phyloP scores from a whole-genome alignment of 441 rosid species.

The Arabidopsis hybrid region DNA sequence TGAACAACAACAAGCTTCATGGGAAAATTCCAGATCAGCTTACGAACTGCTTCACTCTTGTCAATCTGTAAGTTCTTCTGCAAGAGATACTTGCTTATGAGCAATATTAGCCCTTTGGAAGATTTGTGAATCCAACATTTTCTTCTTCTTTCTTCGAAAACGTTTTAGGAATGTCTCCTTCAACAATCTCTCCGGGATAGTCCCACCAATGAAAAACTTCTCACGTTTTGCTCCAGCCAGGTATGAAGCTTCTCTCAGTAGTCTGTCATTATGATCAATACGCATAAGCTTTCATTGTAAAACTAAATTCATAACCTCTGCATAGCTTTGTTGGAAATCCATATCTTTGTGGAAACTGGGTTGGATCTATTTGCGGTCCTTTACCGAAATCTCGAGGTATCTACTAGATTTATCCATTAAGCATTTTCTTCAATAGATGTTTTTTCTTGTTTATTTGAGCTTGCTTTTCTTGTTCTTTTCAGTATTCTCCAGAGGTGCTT shows the following conservation, averaged over 20 bases:
- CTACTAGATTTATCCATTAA: neutral
- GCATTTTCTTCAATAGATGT: neutral
- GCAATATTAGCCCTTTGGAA: neutral
- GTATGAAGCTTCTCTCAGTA: slow-evolving; percentile 45
- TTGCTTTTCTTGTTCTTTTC: slow-evolving; percentile 15
- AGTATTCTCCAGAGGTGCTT: slow-evolving; percentile 64
- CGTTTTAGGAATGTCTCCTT: slow-evolving; percentile 75
- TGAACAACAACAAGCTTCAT: slow-evolving; percentile 74
- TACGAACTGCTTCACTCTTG: slow-evolving; percentile 76
- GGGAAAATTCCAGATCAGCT: slow-evolving; percentile 89
- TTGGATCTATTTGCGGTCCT: slow-evolving; percentile 75
- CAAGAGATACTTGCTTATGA: neutral
- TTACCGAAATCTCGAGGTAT: slow-evolving; percentile 65
- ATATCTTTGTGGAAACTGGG: slow-evolving; percentile 82
- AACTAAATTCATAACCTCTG: neutral
- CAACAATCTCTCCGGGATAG: slow-evolving; percentile 83
- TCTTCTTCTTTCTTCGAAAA: neutral
- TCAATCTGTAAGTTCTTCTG: slow-evolving; percentile 57
- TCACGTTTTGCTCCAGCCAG: slow-evolving; percentile 72
- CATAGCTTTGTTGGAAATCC: slow-evolving; percentile 85
- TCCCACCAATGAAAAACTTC: slow-evolving; percentile 72
- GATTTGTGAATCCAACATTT: neutral
- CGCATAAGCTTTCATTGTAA: neutral
- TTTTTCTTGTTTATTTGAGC: neutral
- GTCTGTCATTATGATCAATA: neutral